Base-by-base conservation (phyloP, 2,329 filamentous ascomycete species). In the Nemania sp. region DNA sequence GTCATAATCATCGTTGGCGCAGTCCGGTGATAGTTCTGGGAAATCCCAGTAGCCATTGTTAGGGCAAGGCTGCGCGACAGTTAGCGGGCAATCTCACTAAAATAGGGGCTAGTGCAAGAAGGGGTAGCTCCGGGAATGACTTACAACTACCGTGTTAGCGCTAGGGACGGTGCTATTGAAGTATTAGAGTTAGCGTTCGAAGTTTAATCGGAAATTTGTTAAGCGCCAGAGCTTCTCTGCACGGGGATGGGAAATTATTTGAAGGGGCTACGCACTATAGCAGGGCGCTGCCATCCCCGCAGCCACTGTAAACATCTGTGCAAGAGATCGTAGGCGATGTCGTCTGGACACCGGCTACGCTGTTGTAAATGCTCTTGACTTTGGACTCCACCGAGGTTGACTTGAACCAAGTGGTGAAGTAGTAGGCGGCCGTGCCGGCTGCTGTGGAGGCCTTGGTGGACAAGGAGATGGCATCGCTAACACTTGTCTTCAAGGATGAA, bases 391-490 rank as follows among this genome's bases (percentile, higher is more conserved):
- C 54, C 5, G 57, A 60, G 40, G 51, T 54, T 6, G 51, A 55
- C 45, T 40, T 57, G 47, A 61, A 61, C 59, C 59, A 60, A 2
- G 57, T 61, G 20, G 54, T 60, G 54, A 45, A 61, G 48, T 60
- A 61, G 54, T 53, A 23, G 8, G 26, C 15, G 37, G 31, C 19
- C 4, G 37, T 30, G 2, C 23, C 45, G 8, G 57, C 59, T 9
- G 59, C 59, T 2, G 51, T 51, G 19, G 43, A 33, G 15, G 59
- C 59, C 2, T 36, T 45, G 19, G 6, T 45, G 22, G 59, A 45
- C 49, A 61, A 26, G 20, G 56, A 55, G 36, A 61, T 58, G 9
- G 59, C 59, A 36, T 61, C 52, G 12, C 6, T 39, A 26, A 61
- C 57, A 26, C 39, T 41, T 11, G 54, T 58, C 22, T 40, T 24